Percentiles rank a stretch among this genome's conserved stretches.
Evolutionary conservation across 495 filamentous ascomycete species (phyloP).

Genomic region (Annulohypoxylon bovei): DNA sequence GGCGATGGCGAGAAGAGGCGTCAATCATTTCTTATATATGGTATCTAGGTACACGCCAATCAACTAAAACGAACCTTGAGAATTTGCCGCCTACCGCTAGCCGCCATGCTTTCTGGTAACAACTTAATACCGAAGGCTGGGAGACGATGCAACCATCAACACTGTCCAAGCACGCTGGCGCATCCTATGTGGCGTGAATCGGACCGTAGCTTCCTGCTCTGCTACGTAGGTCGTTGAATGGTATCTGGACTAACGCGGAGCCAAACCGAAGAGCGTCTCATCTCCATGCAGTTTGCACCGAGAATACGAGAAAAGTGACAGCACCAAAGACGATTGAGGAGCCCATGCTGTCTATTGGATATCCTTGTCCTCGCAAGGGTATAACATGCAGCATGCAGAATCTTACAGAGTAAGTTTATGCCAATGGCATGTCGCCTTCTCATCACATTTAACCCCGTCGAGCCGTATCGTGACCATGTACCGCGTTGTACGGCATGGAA

Average conservation of each 20-base stretch:
- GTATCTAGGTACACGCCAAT: not conserved
- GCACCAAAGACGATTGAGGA: not conserved
- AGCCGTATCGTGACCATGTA: constrained; percentile 11
- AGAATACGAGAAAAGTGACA: constrained; percentile 39
- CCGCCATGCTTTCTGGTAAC: constrained; percentile 5
- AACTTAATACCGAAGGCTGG: not conserved
- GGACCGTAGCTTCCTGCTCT: constrained; percentile 21
- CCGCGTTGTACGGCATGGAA: constrained; percentile 7
- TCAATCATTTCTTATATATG: too few relatives aligned
- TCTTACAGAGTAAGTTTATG: constrained; percentile 4
- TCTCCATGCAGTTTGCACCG: constrained; percentile 27
- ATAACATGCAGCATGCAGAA: constrained; percentile 14
- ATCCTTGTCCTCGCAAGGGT: constrained; percentile 3
- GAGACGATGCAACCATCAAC: constrained; percentile 12
- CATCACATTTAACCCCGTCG: not conserved
- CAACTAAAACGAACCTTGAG: not conserved
- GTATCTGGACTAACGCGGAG: constrained; percentile 10
- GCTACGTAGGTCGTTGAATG: constrained; percentile 7
- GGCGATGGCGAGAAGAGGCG: too few relatives aligned
- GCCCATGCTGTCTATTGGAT: not conserved
- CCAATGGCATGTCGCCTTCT: constrained; percentile 15
- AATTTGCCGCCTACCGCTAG: constrained; percentile 10
- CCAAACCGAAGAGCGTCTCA: constrained; percentile 13
- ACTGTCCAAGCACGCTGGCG: constrained; percentile 1
- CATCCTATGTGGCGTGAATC: constrained; percentile 24